These are phyloP conservation scores for Fragaria nilgerrensis DNA, from an alignment of 306 rosid genomes.

Conservation along the genomic window DNA sequence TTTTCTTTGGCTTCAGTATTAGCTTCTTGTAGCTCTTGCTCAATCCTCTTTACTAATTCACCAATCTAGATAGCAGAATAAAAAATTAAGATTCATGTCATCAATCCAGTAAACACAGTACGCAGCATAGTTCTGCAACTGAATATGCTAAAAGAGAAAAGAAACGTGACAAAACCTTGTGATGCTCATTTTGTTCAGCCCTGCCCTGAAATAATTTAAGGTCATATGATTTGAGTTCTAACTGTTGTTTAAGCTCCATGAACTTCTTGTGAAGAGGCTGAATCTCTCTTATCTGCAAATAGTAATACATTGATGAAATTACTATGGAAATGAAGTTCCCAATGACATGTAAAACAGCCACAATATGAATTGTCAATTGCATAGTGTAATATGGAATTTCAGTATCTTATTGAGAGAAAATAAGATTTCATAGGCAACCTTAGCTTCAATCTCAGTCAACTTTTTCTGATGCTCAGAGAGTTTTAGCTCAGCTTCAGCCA, in stretches of 20 bases:
- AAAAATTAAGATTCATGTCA: neutral
- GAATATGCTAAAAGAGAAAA: constrained; percentile 19
- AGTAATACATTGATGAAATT: neutral
- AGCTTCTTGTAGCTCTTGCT: constrained; percentile 81
- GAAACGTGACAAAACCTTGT: constrained; percentile 55
- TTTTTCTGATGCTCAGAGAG: constrained; percentile 64
- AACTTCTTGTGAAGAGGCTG: constrained; percentile 76
- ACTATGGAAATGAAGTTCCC: neutral
- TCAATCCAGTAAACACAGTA: neutral
- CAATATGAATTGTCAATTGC: neutral
- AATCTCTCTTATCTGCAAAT: constrained; percentile 66
- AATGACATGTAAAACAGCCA: neutral
- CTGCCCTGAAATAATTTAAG: constrained; percentile 82
- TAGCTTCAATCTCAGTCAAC: constrained; percentile 62
- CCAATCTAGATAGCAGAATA: constrained; percentile 56
- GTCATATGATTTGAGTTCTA: constrained; percentile 79
- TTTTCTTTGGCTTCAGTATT: constrained; percentile 60
- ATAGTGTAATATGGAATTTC: neutral
- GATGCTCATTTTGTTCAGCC: constrained; percentile 95
- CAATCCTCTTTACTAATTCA: constrained; percentile 81
- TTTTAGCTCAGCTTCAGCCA: constrained; percentile 71
- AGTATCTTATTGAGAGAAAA: neutral
- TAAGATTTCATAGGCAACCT: constrained; percentile 45
- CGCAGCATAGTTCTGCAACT: neutral
- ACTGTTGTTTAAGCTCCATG: constrained; percentile 61